Percentiles rank a stretch among this genome's conserved stretches.
Conservation (phyloP, 192 early-diverging fungal species). For the Paraglomus occultum region DNA sequence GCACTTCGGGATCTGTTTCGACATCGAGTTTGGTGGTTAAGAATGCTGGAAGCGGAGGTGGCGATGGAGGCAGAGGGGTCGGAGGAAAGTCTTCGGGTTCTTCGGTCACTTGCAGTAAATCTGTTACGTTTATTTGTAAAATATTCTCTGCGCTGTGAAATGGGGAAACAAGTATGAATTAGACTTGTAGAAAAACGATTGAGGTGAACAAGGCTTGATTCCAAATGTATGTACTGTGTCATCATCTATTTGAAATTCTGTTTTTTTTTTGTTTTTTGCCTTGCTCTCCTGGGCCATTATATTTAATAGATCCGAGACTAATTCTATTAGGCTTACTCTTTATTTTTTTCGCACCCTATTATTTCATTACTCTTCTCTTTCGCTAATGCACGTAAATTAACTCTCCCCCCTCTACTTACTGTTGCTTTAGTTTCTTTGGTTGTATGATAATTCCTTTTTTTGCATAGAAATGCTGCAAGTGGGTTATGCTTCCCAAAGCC, state of each 20-base stretch:
- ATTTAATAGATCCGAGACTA: slow-evolving; percentile 27
- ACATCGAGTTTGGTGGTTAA: slow-evolving; percentile 37
- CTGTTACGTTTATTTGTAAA: slow-evolving; percentile 22
- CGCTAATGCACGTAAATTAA: neutral
- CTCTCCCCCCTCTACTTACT: slow-evolving; percentile 7
- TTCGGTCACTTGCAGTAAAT: slow-evolving; percentile 33
- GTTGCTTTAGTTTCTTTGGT: slow-evolving; percentile 30
- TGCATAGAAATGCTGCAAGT: slow-evolving; percentile 56
- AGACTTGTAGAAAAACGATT: too few species aligned
- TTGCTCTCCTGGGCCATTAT: slow-evolving; percentile 22
- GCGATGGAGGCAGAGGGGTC: slow-evolving; percentile 44
- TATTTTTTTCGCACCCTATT: neutral
- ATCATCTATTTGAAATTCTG: too few species aligned
- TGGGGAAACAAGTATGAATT: too few species aligned
- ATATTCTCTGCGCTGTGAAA: neutral
- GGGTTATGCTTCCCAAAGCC: slow-evolving; percentile 54
- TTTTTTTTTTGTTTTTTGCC: too few species aligned
- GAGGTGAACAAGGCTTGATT: too few species aligned
- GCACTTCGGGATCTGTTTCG: slow-evolving; percentile 46
- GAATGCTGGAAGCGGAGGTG: slow-evolving; percentile 28
- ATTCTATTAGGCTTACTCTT: slow-evolving; percentile 14
- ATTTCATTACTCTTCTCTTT: neutral
- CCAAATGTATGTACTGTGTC: too few species aligned
- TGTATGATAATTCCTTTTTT: slow-evolving; percentile 43
- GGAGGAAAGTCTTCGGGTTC: slow-evolving; percentile 45